These are phyloP conservation scores for Candida glaebosa DNA, from an alignment of 805 yeast genomes.

Conservation along the genomic window DNA sequence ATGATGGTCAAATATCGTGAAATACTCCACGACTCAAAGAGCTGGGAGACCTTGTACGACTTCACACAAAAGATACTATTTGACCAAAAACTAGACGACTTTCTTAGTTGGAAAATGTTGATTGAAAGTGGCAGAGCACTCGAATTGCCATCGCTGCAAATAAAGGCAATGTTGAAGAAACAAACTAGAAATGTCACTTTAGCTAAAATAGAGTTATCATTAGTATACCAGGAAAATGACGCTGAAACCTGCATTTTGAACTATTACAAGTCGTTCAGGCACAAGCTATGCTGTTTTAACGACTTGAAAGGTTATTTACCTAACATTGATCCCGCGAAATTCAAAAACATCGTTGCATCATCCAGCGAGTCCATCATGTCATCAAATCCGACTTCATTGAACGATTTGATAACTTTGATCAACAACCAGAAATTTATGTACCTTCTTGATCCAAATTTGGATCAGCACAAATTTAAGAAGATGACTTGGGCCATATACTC, in stretches of 20 bases:
- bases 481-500: slow-evolving; percentile 16
- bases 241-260: slow-evolving; percentile 26
- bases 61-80: slow-evolving; percentile 42
- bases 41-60: slow-evolving; percentile 43
- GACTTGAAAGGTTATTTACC: slow-evolving; percentile 47
- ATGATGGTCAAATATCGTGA: slow-evolving; percentile 54
- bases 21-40: slow-evolving; percentile 36
- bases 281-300: slow-evolving; percentile 61
- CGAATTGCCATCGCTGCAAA: slow-evolving; percentile 28
- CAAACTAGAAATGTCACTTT: slow-evolving; percentile 24
- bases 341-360: slow-evolving; percentile 18
- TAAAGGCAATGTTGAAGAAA: slow-evolving; percentile 9
- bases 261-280: slow-evolving; percentile 46
- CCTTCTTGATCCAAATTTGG: slow-evolving; percentile 12
- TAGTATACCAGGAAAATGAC: slow-evolving; percentile 17
- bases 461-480: slow-evolving; percentile 11
- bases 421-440: slow-evolving; percentile 49
- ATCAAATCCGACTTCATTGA: slow-evolving; percentile 9
- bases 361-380: slow-evolving; percentile 12
- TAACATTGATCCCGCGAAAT: slow-evolving; percentile 8
- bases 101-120: slow-evolving; percentile 64
- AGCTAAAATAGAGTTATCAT: slow-evolving; percentile 23
- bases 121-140: slow-evolving; percentile 43
- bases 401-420: slow-evolving; percentile 23
- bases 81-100: slow-evolving; percentile 62